Base-by-base conservation (phyloP, 2,329 filamentous ascomycete genomes). In the Hansfordia pulvinata region DNA sequence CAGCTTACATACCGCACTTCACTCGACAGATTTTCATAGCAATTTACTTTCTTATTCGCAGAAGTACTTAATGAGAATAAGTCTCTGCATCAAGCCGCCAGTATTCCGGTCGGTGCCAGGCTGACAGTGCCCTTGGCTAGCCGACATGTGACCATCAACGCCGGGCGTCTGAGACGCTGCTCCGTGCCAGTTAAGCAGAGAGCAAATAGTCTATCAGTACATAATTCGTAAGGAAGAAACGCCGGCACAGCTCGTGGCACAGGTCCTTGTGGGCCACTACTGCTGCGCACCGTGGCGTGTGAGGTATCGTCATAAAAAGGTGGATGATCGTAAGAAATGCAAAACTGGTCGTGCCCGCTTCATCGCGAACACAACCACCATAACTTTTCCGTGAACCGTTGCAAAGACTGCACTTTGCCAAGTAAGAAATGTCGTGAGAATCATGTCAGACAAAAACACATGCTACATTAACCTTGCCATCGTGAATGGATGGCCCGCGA, bases 151-250 rank as follows among this genome's bases (percentile, higher is more conserved):
- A 48, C 46, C 44, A 37, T 41, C 32, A 49, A 49, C 46, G 46
- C 46, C 46, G 41, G 39, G 40, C 36, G 39, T 41, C 34, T 39
- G 32, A 40, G 39, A 42, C n/a, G 29, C 37, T 41, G 41, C 35
- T 35, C 35, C 39, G 37, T 33, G 37, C 43, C 38, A 39, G 32
- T 33, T 32, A 25, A 38, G 33, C 36, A 30, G 35, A 38, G 38
- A 46, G 37, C 42, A 45, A 31, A 38, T 39, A 41, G 40, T 45
- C 43, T 49, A 47, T 41, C 43, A 44, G 47, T 49, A 47, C 44
- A 49, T 42, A n/a, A n/a, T n/a, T n/a, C n/a, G n/a, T n/a, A n/a
- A n/a, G n/a, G n/a, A n/a, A n/a, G n/a, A n/a, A n/a, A n/a, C n/a
- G n/a, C n/a, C n/a, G n/a, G n/a, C n/a, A n/a, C n/a, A n/a, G n/a